Conservation (phyloP, 2,329 filamentous ascomycete species). For the Aspergillus quadrilineatus region DNA sequence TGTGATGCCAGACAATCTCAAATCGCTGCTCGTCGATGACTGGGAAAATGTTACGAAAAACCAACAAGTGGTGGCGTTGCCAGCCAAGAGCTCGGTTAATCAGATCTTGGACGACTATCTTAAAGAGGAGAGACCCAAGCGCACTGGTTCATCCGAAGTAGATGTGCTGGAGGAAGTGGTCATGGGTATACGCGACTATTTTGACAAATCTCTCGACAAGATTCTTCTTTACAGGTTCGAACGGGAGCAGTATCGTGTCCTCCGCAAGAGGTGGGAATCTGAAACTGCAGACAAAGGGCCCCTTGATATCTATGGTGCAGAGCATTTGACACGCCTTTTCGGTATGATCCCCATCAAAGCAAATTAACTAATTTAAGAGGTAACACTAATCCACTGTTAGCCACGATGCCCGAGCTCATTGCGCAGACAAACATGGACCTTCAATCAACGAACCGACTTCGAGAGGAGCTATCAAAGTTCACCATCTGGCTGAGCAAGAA, state of each 20-base stretch:
- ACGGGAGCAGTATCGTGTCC: slow-evolving; percentile 78
- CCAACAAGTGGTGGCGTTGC: slow-evolving; percentile 81
- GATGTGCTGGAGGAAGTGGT: slow-evolving; percentile 90
- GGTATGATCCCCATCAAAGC: slow-evolving; percentile 57
- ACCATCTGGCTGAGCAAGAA: slow-evolving; percentile 80
- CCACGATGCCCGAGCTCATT: slow-evolving; percentile 86
- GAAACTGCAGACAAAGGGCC: slow-evolving; percentile 67
- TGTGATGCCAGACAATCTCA: slow-evolving; percentile 81
- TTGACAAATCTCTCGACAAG: slow-evolving; percentile 83
- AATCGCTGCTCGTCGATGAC: slow-evolving; percentile 91
- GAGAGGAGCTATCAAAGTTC: slow-evolving; percentile 85
- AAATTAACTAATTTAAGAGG: not conserved
- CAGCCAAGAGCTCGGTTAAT: slow-evolving; percentile 71
- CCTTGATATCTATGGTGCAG: slow-evolving; percentile 84
- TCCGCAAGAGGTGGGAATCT: slow-evolving; percentile 68
- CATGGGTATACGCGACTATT: slow-evolving; percentile 85
- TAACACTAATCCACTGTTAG: slow-evolving; percentile 47
- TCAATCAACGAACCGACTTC: slow-evolving; percentile 81
- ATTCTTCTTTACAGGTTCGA: slow-evolving; percentile 94
- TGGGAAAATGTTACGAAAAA: slow-evolving; percentile 99
- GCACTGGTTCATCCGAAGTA: slow-evolving; percentile 63
- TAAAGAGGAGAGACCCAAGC: slow-evolving; percentile 65
- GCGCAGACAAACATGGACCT: slow-evolving; percentile 98
- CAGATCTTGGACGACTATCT: slow-evolving; percentile 80
- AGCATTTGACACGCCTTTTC: slow-evolving; percentile 85